Percentiles rank a stretch among this genome's conserved stretches.
Evolutionary conservation across 2,329 filamentous ascomycete species (phyloP).

Genomic region (Fusarium citri): DNA sequence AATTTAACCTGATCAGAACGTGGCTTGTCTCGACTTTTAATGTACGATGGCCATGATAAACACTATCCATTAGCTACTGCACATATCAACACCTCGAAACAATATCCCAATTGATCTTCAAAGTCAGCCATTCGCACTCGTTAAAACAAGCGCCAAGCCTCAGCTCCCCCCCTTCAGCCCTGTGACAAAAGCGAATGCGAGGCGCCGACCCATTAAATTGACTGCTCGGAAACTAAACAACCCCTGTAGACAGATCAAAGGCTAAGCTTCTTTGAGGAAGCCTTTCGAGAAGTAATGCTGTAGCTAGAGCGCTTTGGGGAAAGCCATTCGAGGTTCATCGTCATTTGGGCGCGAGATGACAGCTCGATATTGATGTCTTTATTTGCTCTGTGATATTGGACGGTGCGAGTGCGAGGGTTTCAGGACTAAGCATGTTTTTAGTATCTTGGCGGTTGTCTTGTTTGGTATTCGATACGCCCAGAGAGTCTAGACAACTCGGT

Average conservation of each 20-base stretch:
- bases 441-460: not conserved
- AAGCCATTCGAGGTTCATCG: conserved; percentile 26
- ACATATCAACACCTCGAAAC: conserved; percentile 1
- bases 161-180: conserved; percentile 20
- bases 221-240: conserved; percentile 12
- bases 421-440: not conserved
- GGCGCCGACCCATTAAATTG: conserved; percentile 2
- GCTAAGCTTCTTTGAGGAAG: not conserved
- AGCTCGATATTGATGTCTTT: conserved; percentile 17
- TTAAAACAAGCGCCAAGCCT: conserved; percentile 14
- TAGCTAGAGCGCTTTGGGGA: conserved; percentile 20
- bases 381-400: not conserved
- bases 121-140: conserved; percentile 19
- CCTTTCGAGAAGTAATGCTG: conserved; percentile 7
- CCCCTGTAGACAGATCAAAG: not conserved
- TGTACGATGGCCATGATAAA: not conserved
- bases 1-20: not conserved
- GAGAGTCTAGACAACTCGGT: not conserved
- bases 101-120: not conserved
- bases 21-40: not conserved
- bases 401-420: conserved; percentile 16
- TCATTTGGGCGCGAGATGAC: conserved; percentile 23
- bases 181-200: conserved; percentile 32
- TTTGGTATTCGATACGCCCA: not conserved
- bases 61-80: not conserved